phyloP scores from a whole-genome alignment of 108 stramenopile genomes.

The Fragilaria crotonensis region DNA sequence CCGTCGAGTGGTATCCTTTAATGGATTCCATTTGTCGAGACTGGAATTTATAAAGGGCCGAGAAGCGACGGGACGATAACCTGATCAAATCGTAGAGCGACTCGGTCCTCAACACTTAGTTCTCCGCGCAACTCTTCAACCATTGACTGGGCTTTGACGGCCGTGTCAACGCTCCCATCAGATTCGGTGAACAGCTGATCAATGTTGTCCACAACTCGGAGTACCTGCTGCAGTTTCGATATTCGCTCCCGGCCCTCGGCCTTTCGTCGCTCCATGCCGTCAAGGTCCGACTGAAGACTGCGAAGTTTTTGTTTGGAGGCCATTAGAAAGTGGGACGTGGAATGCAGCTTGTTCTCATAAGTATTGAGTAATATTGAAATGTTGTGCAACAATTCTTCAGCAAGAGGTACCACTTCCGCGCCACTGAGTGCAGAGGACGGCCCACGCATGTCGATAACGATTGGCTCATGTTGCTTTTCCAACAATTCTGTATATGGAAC shows the following conservation, averaged over 20 bases:
- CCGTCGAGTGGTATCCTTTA: slow-evolving; percentile 14
- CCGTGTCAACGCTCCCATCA: neutral
- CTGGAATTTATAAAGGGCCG: slow-evolving; percentile 39
- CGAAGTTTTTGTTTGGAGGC: slow-evolving; percentile 40
- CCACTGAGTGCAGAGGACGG: slow-evolving; percentile 12
- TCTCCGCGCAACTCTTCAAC: slow-evolving; percentile 9
- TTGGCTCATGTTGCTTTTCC: slow-evolving; percentile 19
- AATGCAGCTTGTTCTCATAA: slow-evolving; percentile 68
- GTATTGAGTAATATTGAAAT: slow-evolving; percentile 62
- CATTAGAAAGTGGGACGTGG: slow-evolving; percentile 45
- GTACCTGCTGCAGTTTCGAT: slow-evolving; percentile 40
- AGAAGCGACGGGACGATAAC: slow-evolving; percentile 61
- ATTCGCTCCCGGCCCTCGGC: slow-evolving; percentile 21
- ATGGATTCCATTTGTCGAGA: slow-evolving; percentile 45
- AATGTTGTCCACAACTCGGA: slow-evolving; percentile 35
- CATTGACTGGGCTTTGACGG: neutral
- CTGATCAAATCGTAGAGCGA: slow-evolving; percentile 46
- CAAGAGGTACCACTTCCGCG: slow-evolving; percentile 35
- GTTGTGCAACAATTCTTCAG: slow-evolving; percentile 83
- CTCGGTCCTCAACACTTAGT: slow-evolving; percentile 44
- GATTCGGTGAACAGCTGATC: slow-evolving; percentile 16
- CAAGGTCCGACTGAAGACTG: slow-evolving; percentile 43
- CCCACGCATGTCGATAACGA: slow-evolving; percentile 80
- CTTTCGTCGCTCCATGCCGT: slow-evolving; percentile 29
- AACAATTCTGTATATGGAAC: slow-evolving; percentile 61